These are phyloP conservation scores for Fallopia convolvulus DNA, from an alignment of 148 eudicot genomes.

Conservation along the genomic window DNA sequence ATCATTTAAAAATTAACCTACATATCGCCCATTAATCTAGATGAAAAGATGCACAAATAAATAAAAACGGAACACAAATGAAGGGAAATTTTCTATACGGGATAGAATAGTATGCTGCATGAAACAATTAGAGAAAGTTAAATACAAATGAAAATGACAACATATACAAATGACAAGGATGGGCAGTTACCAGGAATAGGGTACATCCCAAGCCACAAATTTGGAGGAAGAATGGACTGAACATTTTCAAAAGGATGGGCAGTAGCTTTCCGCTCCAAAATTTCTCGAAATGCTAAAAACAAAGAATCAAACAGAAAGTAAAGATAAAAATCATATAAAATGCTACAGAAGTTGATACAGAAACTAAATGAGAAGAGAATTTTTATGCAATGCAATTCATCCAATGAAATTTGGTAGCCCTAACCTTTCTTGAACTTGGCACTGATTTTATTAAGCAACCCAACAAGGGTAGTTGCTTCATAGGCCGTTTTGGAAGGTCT, in stretches of 20 bases:
- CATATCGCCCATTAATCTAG: not conserved
- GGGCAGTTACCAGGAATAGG: constrained; percentile 69
- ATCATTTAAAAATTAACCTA: not conserved
- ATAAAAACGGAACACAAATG: not conserved
- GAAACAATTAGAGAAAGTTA: not conserved
- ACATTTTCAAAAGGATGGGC: constrained; percentile 99
- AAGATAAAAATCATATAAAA: not conserved
- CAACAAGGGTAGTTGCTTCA: constrained; percentile 87
- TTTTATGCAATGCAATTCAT: not conserved
- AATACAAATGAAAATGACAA: not conserved
- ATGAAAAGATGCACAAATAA: not conserved
- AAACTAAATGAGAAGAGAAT: not conserved
- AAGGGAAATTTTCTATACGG: not conserved
- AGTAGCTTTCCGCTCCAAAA: constrained; percentile 73
- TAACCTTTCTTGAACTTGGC: constrained; percentile 93
- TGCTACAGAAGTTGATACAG: constrained; percentile 1
- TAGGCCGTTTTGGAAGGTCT: constrained; percentile 51
- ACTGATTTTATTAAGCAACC: constrained; percentile 82
- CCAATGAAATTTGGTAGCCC: not conserved
- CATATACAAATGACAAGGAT: not conserved
- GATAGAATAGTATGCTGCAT: not conserved
- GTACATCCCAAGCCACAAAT: constrained; percentile 83
- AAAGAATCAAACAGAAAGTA: not conserved
- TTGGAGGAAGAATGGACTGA: constrained; percentile 81
- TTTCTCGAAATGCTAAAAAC: constrained; percentile 69